Base-by-base conservation (phyloP, 345 rosid genomes). In the Hibiscus mutabilis region DNA sequence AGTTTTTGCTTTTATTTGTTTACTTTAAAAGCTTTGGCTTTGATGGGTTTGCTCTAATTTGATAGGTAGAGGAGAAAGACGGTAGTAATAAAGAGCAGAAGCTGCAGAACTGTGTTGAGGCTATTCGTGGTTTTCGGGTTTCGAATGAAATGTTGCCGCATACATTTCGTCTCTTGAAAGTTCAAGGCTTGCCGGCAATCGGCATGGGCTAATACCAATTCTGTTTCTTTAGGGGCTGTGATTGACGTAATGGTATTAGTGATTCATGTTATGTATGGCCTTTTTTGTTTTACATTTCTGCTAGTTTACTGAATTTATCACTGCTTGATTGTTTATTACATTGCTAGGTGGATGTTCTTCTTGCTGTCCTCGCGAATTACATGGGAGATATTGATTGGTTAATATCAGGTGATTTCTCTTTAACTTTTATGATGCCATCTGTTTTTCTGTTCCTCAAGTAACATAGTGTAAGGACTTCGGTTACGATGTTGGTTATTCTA, bases 331-430 rank as follows among this genome's bases (percentile, higher is more conserved):
- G 46, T 33, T 76, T 33, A 2, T 73, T 53, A 29, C 8, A 27
- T 80, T 79, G 72, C 16, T 70, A 92, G 99, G 99, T 93, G 51
- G 93, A 94, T 67, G 75, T 92, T 76, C 75, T 82, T 76, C 79
- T 84, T 79, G 95, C 87, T 24, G 71, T 92, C 55, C 82, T 94
- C 21, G 92, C 97, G 37, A 94, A 94, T 83, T 94, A 88, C 79
- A 94, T 94, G 97, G 99, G 92, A 60, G 97, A 94, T 75, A 37
- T 91, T 21, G 93, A 90, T 76, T 94, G 99, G 99, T 78, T 94
- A 80, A 47, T 87, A 65, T 80, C 87, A 33, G 86, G 89, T 86
- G 37, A 83, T 86, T 74, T 60, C 18, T 47, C 33, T 31, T 68
- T 0, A 3, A 16, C 49, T 33, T 24, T n/a, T 47, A 1, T 37